These are phyloP conservation scores for Hanseniaspora guilliermondii DNA, from an alignment of 805 yeast genomes.

Conservation along the genomic window DNA sequence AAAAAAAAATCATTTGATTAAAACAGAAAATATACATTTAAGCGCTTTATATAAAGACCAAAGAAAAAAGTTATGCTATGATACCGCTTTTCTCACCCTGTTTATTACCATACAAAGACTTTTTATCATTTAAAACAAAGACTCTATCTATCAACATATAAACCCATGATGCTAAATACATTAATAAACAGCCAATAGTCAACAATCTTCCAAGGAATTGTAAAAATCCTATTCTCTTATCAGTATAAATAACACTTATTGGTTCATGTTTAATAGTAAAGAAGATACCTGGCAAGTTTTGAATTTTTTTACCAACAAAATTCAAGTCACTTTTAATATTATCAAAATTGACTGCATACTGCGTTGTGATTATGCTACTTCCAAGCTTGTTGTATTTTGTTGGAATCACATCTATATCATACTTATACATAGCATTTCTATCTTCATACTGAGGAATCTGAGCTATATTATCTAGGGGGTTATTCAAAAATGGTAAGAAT, in stretches of 20 bases:
- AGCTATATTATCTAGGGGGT: conserved; percentile 75
- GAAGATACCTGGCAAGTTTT: conserved; percentile 59
- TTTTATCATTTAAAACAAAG: conserved; percentile 28
- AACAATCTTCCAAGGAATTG: conserved; percentile 67
- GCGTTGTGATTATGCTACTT: conserved; percentile 62
- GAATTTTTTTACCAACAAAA: conserved; percentile 14
- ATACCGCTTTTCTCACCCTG: conserved; percentile 21
- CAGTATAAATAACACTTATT: conserved; percentile 54
- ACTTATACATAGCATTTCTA: conserved; percentile 43
- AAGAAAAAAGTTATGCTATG: neutral
- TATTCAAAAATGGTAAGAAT: conserved; percentile 71
- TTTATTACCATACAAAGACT: conserved; percentile 41
- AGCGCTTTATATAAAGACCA: neutral
- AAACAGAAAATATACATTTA: neutral
- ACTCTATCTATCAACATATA: conserved; percentile 46
- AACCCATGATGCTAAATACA: conserved; percentile 55
- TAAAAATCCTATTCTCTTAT: conserved; percentile 60
- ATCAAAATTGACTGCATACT: conserved; percentile 59
- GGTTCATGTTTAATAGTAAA: conserved; percentile 85
- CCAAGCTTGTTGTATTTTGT: conserved; percentile 65
- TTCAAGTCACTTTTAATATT: conserved; percentile 24
- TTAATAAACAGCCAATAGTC: conserved; percentile 72
- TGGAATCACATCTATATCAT: conserved; percentile 71
- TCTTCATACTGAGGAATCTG: conserved; percentile 33
- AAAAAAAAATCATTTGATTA: neutral